phyloP scores from a whole-genome alignment of 2,329 filamentous ascomycete species.

The Sodiomyces alkalinus region DNA sequence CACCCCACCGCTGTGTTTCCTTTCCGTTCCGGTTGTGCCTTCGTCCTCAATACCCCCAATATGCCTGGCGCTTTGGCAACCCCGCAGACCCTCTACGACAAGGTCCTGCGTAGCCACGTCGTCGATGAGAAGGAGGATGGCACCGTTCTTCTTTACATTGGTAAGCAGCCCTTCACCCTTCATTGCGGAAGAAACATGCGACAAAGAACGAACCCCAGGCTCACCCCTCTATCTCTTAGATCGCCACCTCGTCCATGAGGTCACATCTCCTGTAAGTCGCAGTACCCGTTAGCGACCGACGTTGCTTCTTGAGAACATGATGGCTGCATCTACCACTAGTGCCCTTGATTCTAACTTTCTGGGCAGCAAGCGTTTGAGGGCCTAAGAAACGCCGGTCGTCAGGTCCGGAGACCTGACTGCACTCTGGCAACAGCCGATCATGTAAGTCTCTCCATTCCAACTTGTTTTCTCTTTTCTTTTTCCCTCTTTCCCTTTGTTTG shows the following conservation, averaged over 20 bases:
- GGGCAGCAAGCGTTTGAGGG: conserved; percentile 89
- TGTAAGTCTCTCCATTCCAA: conserved; percentile 37
- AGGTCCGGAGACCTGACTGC: conserved; percentile 88
- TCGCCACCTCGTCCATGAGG: conserved; percentile 93
- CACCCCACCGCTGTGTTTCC: no score
- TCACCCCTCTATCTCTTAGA: conserved; percentile 37
- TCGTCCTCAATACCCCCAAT: no score
- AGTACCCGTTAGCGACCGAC: conserved; percentile 4
- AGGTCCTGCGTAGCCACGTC: conserved; percentile 88
- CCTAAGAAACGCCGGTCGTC: conserved; percentile 72
- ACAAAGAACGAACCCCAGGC: no score
- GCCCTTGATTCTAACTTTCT: conserved; percentile 8
- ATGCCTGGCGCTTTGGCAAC: conserved; percentile 64
- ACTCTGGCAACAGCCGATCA: conserved; percentile 94
- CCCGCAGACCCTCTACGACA: conserved; percentile 88
- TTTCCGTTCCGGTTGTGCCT: no score
- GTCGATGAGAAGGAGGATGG: conserved; percentile 93
- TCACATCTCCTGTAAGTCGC: conserved; percentile 73
- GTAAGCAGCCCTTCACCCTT: no score
- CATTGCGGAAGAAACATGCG: no score
- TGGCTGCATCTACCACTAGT: no score
- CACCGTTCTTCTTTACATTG: conserved; percentile 85
- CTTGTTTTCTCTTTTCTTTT: not conserved
- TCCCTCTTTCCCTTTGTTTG: no score
- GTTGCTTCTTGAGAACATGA: conserved; percentile 5